Base-by-base conservation (phyloP, 345 rosid species). In the Euphorbia pulcherrima region DNA sequence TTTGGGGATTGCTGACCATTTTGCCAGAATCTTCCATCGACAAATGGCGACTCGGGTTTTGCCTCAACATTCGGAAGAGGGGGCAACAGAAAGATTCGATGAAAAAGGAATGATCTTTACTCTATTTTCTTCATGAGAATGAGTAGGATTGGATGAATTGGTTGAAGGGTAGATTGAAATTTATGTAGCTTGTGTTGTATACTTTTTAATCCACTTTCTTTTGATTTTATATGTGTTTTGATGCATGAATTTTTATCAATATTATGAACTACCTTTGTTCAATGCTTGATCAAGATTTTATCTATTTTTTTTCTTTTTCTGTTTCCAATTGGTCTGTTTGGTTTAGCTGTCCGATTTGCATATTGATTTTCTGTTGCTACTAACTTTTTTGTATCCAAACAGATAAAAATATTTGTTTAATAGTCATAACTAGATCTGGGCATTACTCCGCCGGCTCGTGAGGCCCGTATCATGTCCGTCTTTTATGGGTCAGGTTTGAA, bases 61-160 rank as follows among this genome's bases (percentile, higher is more conserved):
- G 81, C 52, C 86, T 88, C 16, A 79, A 73, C 59, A 81, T 90
- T 47, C 76, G 94, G 60, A 88, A 77, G 83, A 82, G 78, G 60
- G 94, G 92, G 6, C 83, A 82, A 30, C 83, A 79, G 72, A 94
- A 89, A 75, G 96, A 94, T 57, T 54, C 92, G 1, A 77, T 79
- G 80, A 93, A 85, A 76, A 76, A 72, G 55, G 88, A 94, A 52
- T 86, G 74, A n/a, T n/a, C n/a, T 79, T 21, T 30, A 14, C 40
- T 16, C 0, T 13, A 21, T 6, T 33, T 24, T 24, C 33, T 47
- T 5, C 23, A 13, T 72, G 40, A 0, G 35, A 24, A n/a, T 62
- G 40, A 37, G 23, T 1, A 44, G 37, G 46, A n/a, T n/a, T n/a
- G n/a, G n/a, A 53, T 56, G 57, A 20, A 35, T 41, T 35, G 16